A percentile compares a stretch with the other conserved stretches of the same genome.
phyloP scores from a whole-genome alignment of 73 alveolate species.

The Paraurostyla sp. region DNA sequence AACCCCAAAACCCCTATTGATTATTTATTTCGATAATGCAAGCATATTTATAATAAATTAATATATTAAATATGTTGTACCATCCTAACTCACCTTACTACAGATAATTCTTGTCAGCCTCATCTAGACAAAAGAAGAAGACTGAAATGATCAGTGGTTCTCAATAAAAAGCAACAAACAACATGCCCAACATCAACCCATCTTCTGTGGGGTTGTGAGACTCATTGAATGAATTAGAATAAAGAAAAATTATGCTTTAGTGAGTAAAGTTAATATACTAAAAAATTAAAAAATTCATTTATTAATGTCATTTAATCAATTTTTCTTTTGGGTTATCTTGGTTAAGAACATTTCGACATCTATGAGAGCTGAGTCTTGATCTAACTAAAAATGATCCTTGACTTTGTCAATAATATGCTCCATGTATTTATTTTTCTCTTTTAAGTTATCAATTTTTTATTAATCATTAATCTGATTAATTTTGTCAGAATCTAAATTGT shows the following conservation, averaged over 20 bases:
- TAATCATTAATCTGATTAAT: not conserved
- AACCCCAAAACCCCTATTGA: too few relatives aligned
- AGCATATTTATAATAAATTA: not conserved
- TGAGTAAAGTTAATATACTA: not conserved
- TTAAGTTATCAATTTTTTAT: not conserved
- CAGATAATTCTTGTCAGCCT: slow-evolving; percentile 47
- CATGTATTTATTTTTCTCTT: not conserved
- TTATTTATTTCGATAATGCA: too few relatives aligned
- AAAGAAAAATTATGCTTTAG: not conserved
- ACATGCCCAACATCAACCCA: slow-evolving; percentile 61
- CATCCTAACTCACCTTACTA: slow-evolving; percentile 60
- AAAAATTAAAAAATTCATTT: not conserved
- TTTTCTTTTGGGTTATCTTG: not conserved
- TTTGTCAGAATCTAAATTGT: not conserved
- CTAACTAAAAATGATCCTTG: not conserved
- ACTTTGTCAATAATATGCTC: not conserved
- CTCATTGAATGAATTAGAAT: not conserved
- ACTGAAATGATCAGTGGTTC: slow-evolving; percentile 6
- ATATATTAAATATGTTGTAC: slow-evolving; percentile 56
- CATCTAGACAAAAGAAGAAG: slow-evolving; percentile 22
- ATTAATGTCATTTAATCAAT: not conserved
- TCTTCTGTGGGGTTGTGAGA: slow-evolving; percentile 52
- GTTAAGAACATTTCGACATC: slow-evolving; percentile 10
- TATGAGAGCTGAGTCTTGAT: not conserved
- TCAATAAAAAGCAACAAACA: not conserved